phyloP scores from a whole-genome alignment of 331 rosid species.

The Spiraea crenata region DNA sequence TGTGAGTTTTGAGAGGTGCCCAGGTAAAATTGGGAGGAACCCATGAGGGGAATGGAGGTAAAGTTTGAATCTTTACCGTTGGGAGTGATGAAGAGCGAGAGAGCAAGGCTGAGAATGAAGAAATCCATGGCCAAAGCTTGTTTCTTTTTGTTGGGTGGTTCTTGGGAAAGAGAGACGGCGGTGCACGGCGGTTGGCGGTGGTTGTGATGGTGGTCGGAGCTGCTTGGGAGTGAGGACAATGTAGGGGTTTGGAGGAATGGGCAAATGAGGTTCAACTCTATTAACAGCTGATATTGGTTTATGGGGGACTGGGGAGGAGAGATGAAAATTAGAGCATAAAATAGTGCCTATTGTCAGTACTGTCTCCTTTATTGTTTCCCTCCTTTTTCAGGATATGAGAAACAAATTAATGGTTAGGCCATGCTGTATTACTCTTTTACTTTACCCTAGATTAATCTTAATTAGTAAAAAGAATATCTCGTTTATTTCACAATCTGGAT shows the following conservation, averaged over 20 bases:
- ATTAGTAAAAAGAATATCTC: no score
- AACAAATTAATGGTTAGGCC: no score
- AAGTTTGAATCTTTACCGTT: constrained; percentile 34
- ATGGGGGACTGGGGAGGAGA: background rate
- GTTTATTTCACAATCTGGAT: no score
- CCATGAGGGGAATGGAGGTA: background rate
- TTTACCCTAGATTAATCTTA: no score
- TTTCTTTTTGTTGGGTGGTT: no score
- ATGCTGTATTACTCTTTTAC: no score
- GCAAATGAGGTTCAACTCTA: background rate
- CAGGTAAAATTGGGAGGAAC: background rate
- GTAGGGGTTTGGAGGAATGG: background rate
- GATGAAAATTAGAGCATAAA: background rate
- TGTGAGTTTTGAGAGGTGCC: background rate
- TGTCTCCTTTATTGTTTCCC: background rate
- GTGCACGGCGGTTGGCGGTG: no score
- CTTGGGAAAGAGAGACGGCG: no score
- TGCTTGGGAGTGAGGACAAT: background rate
- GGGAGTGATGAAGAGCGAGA: constrained; percentile 44
- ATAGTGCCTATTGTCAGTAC: background rate
- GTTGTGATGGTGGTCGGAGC: background rate
- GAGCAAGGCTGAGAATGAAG: constrained; percentile 19
- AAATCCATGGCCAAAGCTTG: constrained; percentile 10
- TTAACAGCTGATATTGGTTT: background rate
- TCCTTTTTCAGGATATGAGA: no score